A percentile compares a stretch with the other conserved stretches of the same genome.
Evolutionary conservation across 2,329 filamentous ascomycete species (phyloP).

Genomic region (Apiospora aurea): DNA sequence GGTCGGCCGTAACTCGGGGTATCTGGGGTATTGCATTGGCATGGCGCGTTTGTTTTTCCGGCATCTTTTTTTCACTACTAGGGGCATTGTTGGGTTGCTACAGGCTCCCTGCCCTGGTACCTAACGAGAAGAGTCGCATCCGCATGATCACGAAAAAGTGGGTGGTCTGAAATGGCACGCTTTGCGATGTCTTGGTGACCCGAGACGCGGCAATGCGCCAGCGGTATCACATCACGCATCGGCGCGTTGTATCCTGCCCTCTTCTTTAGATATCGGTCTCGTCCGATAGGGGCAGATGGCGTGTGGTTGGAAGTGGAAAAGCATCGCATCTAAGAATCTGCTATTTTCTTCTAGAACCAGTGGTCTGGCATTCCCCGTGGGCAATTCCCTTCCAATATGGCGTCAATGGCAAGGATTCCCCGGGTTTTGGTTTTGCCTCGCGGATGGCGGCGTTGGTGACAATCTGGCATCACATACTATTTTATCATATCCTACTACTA

Average conservation of each 20-base stretch:
- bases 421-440: not conserved
- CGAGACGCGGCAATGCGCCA: constrained; percentile 12
- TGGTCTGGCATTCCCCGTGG: not conserved
- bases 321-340: not conserved
- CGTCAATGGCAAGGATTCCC: not conserved
- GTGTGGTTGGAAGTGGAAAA: not conserved
- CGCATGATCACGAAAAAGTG: not conserved
- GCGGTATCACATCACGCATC: not conserved
- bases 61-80: constrained; percentile 5
- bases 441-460: not conserved
- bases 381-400: not conserved
- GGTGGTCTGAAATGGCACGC: constrained; percentile 4
- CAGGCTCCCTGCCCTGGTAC: constrained; percentile 10
- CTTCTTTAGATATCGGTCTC: not conserved
- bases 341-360: constrained; percentile 3
- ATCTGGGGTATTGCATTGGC: constrained; percentile 21
- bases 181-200: constrained; percentile 15
- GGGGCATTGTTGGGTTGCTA: constrained; percentile 1
- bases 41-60: constrained; percentile 14
- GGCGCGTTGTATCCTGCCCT: not conserved
- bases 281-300: not conserved
- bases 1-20: constrained; percentile 18
- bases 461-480: not conserved
- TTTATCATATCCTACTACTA: not conserved
- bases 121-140: not conserved